These are phyloP conservation scores for Marchantia paleacea DNA, from an alignment of 225 moss, liverwort and hornwort genomes.

Conservation along the genomic window DNA sequence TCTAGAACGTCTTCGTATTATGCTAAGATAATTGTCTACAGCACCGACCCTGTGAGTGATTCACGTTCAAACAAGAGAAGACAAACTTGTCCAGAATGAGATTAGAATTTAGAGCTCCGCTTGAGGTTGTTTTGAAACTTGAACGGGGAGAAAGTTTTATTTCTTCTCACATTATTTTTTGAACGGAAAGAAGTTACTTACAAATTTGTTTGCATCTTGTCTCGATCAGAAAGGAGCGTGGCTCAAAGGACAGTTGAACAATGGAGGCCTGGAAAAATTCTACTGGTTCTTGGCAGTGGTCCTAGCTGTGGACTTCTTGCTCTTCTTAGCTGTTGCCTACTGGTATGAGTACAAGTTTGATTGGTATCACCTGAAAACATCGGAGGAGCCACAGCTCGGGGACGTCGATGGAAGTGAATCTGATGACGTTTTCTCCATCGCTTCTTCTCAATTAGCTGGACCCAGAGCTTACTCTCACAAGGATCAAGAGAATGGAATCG, in stretches of 20 bases:
- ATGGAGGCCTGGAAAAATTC: slow-evolving; percentile 42
- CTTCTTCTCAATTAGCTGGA: slow-evolving; percentile 7
- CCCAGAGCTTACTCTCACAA: neutral
- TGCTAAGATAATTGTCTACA: no score
- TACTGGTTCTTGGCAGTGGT: slow-evolving; percentile 37
- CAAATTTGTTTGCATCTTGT: neutral
- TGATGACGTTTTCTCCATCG: slow-evolving; percentile 17
- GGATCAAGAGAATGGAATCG: neutral
- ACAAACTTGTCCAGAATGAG: no score
- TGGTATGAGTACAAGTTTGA: slow-evolving; percentile 40
- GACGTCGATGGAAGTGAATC: neutral
- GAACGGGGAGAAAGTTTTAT: no score
- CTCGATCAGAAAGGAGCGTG: slow-evolving; percentile 32
- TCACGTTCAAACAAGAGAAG: no score
- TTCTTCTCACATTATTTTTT: no score
- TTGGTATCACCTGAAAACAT: slow-evolving; percentile 24
- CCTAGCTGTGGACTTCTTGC: slow-evolving; percentile 9
- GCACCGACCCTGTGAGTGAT: no score
- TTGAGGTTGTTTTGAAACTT: no score
- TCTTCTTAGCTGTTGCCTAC: slow-evolving; percentile 21
- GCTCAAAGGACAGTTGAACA: slow-evolving; percentile 32
- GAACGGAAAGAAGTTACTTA: no score
- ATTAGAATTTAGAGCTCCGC: no score
- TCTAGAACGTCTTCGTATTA: no score
- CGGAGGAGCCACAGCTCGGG: neutral